Percentiles rank a stretch among this genome's conserved stretches.
phyloP scores from a whole-genome alignment of 441 rosid genomes.

The Gossypium schwendimanii region DNA sequence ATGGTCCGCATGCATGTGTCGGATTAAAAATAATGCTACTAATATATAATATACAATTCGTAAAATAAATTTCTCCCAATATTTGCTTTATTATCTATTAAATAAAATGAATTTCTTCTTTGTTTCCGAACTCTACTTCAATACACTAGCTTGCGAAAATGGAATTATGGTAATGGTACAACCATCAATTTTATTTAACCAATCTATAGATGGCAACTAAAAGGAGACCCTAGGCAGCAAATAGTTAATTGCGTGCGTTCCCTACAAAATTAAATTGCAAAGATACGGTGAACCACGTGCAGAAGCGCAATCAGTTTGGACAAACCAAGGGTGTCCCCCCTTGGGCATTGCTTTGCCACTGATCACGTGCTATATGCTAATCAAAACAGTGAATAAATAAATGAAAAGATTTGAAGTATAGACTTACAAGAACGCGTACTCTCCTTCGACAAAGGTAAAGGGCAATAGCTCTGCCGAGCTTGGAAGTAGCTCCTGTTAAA shows the following conservation, averaged over 20 bases:
- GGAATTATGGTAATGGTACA: too few species aligned
- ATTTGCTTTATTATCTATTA: background rate
- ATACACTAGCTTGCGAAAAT: too few species aligned
- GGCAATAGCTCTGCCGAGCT: slow-evolving; percentile 95
- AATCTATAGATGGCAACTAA: too few species aligned
- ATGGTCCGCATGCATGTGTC: background rate
- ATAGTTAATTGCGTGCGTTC: too few species aligned
- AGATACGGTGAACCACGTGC: too few species aligned
- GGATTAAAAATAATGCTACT: too few species aligned
- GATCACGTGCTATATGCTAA: background rate
- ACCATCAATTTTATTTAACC: too few species aligned
- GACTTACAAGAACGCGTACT: slow-evolving; percentile 77
- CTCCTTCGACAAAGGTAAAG: slow-evolving; percentile 74
- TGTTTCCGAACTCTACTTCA: too few species aligned
- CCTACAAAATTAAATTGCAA: too few species aligned
- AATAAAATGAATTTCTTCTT: too few species aligned
- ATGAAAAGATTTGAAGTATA: background rate
- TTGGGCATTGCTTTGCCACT: background rate
- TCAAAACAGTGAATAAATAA: background rate
- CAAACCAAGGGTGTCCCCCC: background rate
- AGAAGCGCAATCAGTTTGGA: background rate
- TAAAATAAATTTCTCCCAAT: background rate
- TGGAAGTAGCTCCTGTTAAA: slow-evolving; percentile 93
- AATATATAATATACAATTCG: too few species aligned
- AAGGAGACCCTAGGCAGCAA: too few species aligned